A percentile compares a stretch with the other conserved stretches of the same genome.
These are phyloP conservation scores for Rhodomyrtus tomentosa DNA, from an alignment of 345 rosid genomes.

Conservation along the genomic window DNA sequence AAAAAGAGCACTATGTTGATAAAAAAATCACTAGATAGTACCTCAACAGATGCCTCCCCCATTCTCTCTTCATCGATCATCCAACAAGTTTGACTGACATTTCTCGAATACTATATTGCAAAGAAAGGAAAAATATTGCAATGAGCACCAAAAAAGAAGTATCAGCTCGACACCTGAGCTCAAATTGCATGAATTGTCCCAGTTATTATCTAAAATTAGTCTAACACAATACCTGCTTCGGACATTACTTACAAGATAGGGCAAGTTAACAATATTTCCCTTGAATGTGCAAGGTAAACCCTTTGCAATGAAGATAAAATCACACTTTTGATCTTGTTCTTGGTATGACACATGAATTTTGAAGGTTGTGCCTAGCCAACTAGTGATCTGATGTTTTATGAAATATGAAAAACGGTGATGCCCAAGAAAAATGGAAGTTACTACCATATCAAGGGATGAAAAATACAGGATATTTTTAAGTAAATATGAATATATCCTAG, in stretches of 20 bases:
- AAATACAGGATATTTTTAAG: not conserved
- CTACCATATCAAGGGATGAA: not conserved
- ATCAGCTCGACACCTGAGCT: not conserved
- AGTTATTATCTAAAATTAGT: not conserved
- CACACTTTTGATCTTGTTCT: not conserved
- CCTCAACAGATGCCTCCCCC: slow-evolving; percentile 97
- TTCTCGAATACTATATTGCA: slow-evolving; percentile 72
- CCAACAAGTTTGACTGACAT: slow-evolving; percentile 94
- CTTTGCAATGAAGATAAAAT: not conserved
- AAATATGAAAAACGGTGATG: not conserved
- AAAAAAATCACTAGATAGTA: slow-evolving; percentile 10
- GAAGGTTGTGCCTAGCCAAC: not conserved
- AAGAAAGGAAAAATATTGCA: not conserved
- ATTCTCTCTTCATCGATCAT: slow-evolving; percentile 91
- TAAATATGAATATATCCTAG: not conserved
- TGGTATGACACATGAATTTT: not conserved
- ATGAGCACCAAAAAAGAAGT: not conserved
- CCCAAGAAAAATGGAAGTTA: not conserved
- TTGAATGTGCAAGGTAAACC: not conserved
- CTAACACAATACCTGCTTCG: not conserved
- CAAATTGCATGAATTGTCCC: not conserved
- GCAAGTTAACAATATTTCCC: not conserved
- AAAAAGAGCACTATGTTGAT: not conserved
- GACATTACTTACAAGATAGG: not conserved
- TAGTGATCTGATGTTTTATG: not conserved